Evolutionary conservation across 2,329 filamentous ascomycete genomes (phyloP), one percentile per base, ranked within the genome.

Genomic region (Epichloe glyceriae): DNA sequence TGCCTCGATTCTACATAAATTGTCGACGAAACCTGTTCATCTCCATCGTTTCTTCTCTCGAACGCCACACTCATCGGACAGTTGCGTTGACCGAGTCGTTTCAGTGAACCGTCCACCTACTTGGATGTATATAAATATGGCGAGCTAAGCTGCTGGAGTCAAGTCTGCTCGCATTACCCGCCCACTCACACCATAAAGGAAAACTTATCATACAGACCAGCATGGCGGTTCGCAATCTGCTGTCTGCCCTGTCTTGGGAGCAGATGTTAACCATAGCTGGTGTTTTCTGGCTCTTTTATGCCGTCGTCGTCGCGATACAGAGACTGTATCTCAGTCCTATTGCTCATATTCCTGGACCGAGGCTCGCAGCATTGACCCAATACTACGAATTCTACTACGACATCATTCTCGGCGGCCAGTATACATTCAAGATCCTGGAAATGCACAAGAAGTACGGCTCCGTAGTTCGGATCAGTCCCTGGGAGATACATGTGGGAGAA

Each of bases 301-400:
- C 59, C 40, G 52, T 59, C 22, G 53, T 54, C 49, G 53, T 67
- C 34, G 59, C 60, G 11, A 54, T 66, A 49, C 58, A 59, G 48
- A 58, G 68, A 47, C 54, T 70, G 22, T 67, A 61, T 56, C 58
- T 70, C 49, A 69, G 67, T 50, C 67, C 68, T 11, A 60, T 70
- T 38, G 60, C 67, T 45, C 60, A 63, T 49, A 63, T 71, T 44
- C 68, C 68, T 0, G 68, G 68, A 3, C 68, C 68, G 48, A 66
- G 57, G 54, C 60, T 71, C 34, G 66, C 68, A 26, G 67, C 67
- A 4, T 55, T 67, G 46, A 69, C 67, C 46, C 60, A 64, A 47
- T 67, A 64, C 60, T 70, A 70, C 51, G 67, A 70, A 54, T 64
- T 66, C 46, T 74, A 71, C 57, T 72, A 72, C 52, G 70, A 74